Evolutionary conservation across 352 stramenopile species (phyloP), one percentile per base, ranked within the genome.

Genomic region (Elongisporangium prolatum): DNA sequence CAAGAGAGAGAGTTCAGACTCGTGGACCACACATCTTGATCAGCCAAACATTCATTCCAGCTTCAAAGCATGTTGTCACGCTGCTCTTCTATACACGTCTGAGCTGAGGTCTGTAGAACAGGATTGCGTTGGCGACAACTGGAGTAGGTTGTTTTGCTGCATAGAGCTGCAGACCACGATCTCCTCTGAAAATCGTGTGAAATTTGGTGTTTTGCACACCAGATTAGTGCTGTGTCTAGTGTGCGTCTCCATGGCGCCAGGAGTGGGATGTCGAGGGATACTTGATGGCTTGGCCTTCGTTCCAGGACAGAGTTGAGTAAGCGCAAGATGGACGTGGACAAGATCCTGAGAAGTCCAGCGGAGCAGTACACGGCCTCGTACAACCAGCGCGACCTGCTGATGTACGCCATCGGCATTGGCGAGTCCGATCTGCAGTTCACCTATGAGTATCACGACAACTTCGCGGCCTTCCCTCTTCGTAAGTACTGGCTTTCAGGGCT

Each of bases 391-490:
- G 84, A 93, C 60, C 68, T 93, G 52, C 61, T 93, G 56, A 50
- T 88, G 28, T 93, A 93, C 64, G 80, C 82, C 16, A 64, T 80
- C 37, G 82, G 80, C 54, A 93, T 93, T 52, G 83, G 84, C 65
- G 87, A 80, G 52, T 68, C 68, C 0, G 77, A 91, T 50, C 69
- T 91, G 20, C 73, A 81, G 56, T 93, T 88, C 69, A 85, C 79
- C 18, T 87, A 90, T 60, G 84, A 93, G 61, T 78, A 72, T 52
- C 53, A 85, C 52, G 72, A 79, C 21, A 76, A 81, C 57, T 93
- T 93, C 64, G 67, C 65, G 18, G 80, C 77, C 1, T 93, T 93
- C 67, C 84, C 84, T 11, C 67, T 85, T 17, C 92, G 69, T 81
- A 53, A 21, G 61, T 66, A 40, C 21, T 5, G 8, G 28, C n/a